Percentiles rank a stretch among this genome's conserved stretches.
Conservation (phyloP, 2,329 filamentous ascomycete species). For the Scedosporium boydii region DNA sequence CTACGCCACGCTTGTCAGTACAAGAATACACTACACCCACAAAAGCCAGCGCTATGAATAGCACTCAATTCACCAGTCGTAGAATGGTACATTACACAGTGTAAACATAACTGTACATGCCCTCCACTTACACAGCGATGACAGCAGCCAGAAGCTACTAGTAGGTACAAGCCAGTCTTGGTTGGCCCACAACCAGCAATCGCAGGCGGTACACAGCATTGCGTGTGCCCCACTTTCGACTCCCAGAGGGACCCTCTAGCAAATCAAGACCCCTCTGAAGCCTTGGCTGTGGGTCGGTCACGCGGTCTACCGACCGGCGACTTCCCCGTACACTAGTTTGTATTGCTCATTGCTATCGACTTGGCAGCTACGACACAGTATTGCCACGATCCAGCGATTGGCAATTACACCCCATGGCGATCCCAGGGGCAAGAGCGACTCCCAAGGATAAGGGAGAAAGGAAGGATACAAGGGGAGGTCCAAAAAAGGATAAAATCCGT, state of each 20-base stretch:
- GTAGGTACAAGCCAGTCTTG: too few species aligned
- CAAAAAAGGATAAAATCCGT: conserved; percentile 5
- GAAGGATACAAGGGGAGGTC: background rate
- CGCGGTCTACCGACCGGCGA: background rate
- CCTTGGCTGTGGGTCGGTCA: conserved; percentile 7
- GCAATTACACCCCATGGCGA: background rate
- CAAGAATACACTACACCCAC: background rate
- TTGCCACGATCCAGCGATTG: background rate
- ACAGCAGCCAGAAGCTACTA: background rate
- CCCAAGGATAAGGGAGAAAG: background rate
- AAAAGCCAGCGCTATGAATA: background rate
- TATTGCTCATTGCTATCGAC: background rate
- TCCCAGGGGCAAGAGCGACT: background rate
- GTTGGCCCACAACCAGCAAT: too few species aligned
- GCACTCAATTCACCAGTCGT: background rate
- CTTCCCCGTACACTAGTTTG: too few species aligned
- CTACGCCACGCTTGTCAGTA: too few species aligned
- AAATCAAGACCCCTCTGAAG: background rate
- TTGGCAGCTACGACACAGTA: background rate
- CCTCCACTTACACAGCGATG: background rate
- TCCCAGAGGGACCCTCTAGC: background rate
- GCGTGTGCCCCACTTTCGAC: background rate
- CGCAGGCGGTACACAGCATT: background rate
- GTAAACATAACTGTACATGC: background rate
- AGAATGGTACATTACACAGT: background rate